Base-by-base conservation (phyloP, 73 alveolate genomes). In the Symbiodinium pilosum region DNA sequence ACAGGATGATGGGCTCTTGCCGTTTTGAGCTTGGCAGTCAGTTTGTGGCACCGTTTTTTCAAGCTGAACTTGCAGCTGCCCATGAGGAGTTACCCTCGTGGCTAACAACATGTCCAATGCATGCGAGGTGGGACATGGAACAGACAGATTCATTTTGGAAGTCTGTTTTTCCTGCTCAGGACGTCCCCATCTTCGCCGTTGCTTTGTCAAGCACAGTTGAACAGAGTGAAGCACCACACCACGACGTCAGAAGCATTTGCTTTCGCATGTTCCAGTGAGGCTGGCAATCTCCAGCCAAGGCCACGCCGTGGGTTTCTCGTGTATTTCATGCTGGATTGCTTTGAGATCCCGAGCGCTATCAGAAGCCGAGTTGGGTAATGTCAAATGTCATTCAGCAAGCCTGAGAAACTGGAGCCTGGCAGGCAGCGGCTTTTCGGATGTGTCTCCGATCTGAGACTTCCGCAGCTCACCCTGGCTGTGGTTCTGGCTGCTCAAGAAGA, bases 391-490 rank as follows among this genome's bases (percentile, higher is more conserved):
- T 26, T 64, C 34, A 47, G 59, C 81, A n/a, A n/a, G n/a, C n/a
- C n/a, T n/a, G n/a, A n/a, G n/a, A n/a, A n/a, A n/a, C n/a, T n/a
- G n/a, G n/a, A n/a, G n/a, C n/a, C 81, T 26, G 81, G 4, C 39
- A 64, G 81, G 81, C 81, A 64, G 81, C 34, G 81, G 81, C 81
- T 64, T 64, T 28, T 64, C 81, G 32, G 81, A 64, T n/a, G 81
- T 64, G 9, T 64, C 81, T 64, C 81, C 81, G 38, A 64, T 38
- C 41, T 64, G 81, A 64, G 30, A n/a, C 32, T 30, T 30, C 68
- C 73, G 73, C 32, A 11, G 73, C 71, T 54, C 2, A 24, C 16
- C n/a, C 26, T 30, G 71, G 77, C 77, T 26, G 59, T 14, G 59
- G 6, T 47, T 6, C 59, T 9, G 14, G 14, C 6, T 47, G 59